A percentile compares a stretch with the other conserved stretches of the same genome.
Conservation (phyloP, 495 filamentous ascomycete species). For the Articulospora tetracladia region DNA sequence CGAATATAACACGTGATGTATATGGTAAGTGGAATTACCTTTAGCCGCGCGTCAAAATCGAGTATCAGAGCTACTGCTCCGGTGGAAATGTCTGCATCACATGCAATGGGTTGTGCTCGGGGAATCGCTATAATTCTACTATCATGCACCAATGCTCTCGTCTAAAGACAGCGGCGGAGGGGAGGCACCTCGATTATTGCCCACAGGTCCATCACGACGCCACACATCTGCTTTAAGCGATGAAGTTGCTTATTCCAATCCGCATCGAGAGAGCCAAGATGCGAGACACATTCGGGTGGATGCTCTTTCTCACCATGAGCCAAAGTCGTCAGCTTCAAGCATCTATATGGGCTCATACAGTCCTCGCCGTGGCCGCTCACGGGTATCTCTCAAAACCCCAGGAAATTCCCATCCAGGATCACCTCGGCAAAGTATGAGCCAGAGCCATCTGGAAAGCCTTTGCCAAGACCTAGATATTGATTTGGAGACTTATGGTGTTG, state of each 20-base stretch:
- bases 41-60: background rate
- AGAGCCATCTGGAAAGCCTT: conserved; percentile 34
- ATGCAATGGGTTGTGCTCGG: too few species aligned
- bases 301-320: conserved; percentile 4
- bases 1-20: background rate
- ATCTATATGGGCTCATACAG: conserved; percentile 32
- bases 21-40: too few species aligned
- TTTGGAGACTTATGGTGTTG: conserved; percentile 47
- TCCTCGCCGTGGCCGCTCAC: conserved; percentile 5
- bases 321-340: conserved; percentile 19
- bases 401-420: conserved; percentile 22
- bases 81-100: too few species aligned
- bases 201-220: conserved; percentile 8
- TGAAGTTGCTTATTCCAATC: background rate
- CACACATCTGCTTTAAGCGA: conserved; percentile 1
- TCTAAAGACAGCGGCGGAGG: conserved; percentile 2
- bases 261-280: conserved; percentile 2
- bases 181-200: conserved; percentile 5
- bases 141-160: conserved; percentile 10
- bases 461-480: conserved; percentile 35
- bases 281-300: conserved; percentile 14
- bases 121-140: background rate
- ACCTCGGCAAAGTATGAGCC: conserved; percentile 27
- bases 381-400: conserved; percentile 12
- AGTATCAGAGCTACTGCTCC: background rate